These are phyloP conservation scores for Globisporangium nunn DNA, from an alignment of 352 stramenopile species.

Conservation along the genomic window DNA sequence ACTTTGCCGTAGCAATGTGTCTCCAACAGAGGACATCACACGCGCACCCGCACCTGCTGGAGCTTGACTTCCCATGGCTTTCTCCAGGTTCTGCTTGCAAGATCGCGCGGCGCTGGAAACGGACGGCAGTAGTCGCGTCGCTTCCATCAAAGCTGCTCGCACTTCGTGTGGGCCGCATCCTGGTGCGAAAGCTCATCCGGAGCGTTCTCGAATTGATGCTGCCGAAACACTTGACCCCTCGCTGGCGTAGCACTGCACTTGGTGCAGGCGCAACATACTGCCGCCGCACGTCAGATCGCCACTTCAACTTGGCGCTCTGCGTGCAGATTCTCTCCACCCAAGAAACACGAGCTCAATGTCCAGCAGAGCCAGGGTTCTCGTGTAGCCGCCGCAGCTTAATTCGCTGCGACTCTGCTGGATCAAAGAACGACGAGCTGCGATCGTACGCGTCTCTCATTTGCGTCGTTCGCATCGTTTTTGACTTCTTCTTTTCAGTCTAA, in stretches of 20 bases:
- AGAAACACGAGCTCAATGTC: conserved; percentile 21
- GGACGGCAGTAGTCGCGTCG: background rate
- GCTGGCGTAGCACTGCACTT: background rate
- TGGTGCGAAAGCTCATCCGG: background rate
- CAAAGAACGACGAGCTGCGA: conserved; percentile 7
- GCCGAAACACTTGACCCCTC: background rate
- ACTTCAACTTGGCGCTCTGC: background rate
- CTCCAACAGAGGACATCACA: too few relatives aligned
- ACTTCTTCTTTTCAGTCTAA: conserved; percentile 30
- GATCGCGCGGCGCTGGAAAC: background rate
- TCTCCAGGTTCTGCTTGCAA: background rate
- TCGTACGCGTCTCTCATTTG: conserved; percentile 23
- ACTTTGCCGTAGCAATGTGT: too few relatives aligned
- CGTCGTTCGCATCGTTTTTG: conserved; percentile 40
- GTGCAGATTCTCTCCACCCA: too few relatives aligned
- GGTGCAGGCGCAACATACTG: background rate
- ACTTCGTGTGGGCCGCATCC: too few relatives aligned
- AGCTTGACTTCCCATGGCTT: background rate
- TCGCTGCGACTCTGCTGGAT: conserved; percentile 18
- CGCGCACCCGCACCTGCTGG: background rate
- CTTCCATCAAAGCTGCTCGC: too few relatives aligned
- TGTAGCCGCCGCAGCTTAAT: conserved; percentile 40
- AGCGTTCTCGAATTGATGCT: background rate
- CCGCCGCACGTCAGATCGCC: background rate
- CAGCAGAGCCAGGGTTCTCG: conserved; percentile 28